Base-by-base conservation (phyloP, 208 protist genomes). In the Leishmania tarentolae region DNA sequence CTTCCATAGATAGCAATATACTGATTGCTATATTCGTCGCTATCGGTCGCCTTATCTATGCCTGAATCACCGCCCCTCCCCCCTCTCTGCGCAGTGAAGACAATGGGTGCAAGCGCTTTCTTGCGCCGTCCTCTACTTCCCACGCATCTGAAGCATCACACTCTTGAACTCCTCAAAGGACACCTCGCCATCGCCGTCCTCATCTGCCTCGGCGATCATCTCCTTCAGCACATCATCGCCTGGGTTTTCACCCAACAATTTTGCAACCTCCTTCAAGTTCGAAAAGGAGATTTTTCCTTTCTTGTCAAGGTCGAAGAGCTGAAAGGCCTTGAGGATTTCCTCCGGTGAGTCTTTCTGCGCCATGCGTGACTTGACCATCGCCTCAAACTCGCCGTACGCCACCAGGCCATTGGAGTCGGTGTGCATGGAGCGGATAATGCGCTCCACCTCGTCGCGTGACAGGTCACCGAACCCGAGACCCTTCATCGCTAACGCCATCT, bases 141-240 rank as follows among this genome's bases (percentile, higher is more conserved):
- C 92, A 44, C 88, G 86, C 94, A 96, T 97, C 87, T 95, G 92
- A 61, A 95, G 90, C 94, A 97, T 97, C 74, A 99, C 98, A 44
- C 86, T 95, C 84, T 99, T 96, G 83, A 99, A 99, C 69, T 99
- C 98, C 52, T 98, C 92, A 80, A 99, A 95, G 63, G 88, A 98
- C 35, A 99, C 95, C 74, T 98, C 96, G 52, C 98, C 98, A 87
- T 99, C 98, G 59, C 98, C 95, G 86, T 99, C 98, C 68, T 97
- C 84, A 83, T 99, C 98, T 1, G 98, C 98, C 82, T 99, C 98
- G 13, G 97, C 92, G 74, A 99, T 99, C 98, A 99, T 99, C 88
- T 99, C 98, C 85, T 98, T 91, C 47, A 99, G 87, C 52, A 99
- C 98, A 13, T 99, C 98, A 73, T 99, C 99, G 19, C 97, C 92